These are phyloP conservation scores for Kluyveromyces marxianus DNA, from an alignment of 1,139 yeast genomes.

Conservation along the genomic window DNA sequence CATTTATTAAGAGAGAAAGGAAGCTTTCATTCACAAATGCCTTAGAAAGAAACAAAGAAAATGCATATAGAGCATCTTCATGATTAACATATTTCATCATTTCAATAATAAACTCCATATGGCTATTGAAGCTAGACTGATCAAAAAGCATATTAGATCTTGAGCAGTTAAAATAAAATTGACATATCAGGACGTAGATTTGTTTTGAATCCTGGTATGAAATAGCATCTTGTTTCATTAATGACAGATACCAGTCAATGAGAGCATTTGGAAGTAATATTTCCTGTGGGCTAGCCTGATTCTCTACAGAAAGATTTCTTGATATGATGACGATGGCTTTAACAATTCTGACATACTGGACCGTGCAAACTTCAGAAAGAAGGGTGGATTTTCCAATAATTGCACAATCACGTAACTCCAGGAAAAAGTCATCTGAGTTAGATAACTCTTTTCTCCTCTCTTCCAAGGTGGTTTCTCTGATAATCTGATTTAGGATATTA, in stretches of 20 bases:
- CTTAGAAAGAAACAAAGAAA: slow-evolving; percentile 18
- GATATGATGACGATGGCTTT: slow-evolving; percentile 33
- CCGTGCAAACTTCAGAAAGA: slow-evolving; percentile 7
- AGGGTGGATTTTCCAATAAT: background rate
- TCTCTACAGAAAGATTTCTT: slow-evolving; percentile 32
- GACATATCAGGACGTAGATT: slow-evolving; percentile 14
- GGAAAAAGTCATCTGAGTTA: slow-evolving; percentile 16
- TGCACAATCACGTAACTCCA: slow-evolving; percentile 9
- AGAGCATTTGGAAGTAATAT: slow-evolving; percentile 13
- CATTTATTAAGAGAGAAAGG: slow-evolving; percentile 21
- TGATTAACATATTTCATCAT: background rate
- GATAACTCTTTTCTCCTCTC: slow-evolving; percentile 20
- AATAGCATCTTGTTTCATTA: background rate
- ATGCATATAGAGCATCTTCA: slow-evolving; percentile 14
- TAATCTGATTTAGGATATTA: slow-evolving; percentile 18
- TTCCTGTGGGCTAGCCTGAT: slow-evolving; percentile 22
- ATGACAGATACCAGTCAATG: background rate
- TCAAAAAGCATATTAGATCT: slow-evolving; percentile 16
- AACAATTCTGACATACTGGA: slow-evolving; percentile 13
- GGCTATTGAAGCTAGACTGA: slow-evolving; percentile 10
- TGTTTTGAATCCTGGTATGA: slow-evolving; percentile 6
- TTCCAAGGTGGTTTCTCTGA: slow-evolving; percentile 20
- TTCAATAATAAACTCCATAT: background rate
- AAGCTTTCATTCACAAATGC: slow-evolving; percentile 24
- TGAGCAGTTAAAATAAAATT: slow-evolving; percentile 23